Base-by-base conservation (phyloP, 495 filamentous ascomycete species). In the Pyrenula aspistea region DNA sequence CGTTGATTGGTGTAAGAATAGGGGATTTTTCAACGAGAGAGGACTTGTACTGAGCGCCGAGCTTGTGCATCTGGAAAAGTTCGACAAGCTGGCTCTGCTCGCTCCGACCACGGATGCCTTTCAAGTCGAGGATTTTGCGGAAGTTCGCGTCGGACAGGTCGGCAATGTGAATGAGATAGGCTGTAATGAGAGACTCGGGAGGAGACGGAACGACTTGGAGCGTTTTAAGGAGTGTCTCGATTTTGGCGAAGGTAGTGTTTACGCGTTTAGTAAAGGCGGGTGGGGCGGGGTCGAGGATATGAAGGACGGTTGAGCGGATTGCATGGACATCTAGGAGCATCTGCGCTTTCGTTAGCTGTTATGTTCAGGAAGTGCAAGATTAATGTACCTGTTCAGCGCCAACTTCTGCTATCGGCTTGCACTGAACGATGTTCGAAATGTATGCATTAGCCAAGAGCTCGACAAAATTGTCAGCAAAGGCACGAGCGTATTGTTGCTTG, bases 171-270 rank as follows among this genome's bases (percentile, higher is more conserved):
- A 94, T 89, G 25, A 97, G 83, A 69, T 98, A 98, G 51, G 92
- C 94, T 72, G 96, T 93, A 2, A 97, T 90, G 24, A 98, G 84
- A 2, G 88, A 93, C 73, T 98, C 93, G 1, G 91, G 83, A 1
- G 93, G 94, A 11, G 83, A 87, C 22, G 91, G 84, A 15, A 89
- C 89, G 21, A 98, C 94, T 72, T 98, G 93, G 8, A 98, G 82
- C 1, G 93, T 97, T 68, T 98, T 98, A 62, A 97, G 86, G 48
- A 98, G 81, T 0, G 87, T 84, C 69, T 96, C 91, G 59, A 97
- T 83, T 61, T 90, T 91, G 25, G 83, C 80, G 77, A 93, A 91
- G 70, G 80, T 85, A 56, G 79, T 78, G 68, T 87, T 87, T 58
- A 96, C 91, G 53, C 92, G 88, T 71, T 96, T 97, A 61, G 87